Evolutionary conservation across 202 grass and related monocot genomes (phyloP), one percentile per base, ranked within the genome.

Genomic region (Elaeis oleifera): DNA sequence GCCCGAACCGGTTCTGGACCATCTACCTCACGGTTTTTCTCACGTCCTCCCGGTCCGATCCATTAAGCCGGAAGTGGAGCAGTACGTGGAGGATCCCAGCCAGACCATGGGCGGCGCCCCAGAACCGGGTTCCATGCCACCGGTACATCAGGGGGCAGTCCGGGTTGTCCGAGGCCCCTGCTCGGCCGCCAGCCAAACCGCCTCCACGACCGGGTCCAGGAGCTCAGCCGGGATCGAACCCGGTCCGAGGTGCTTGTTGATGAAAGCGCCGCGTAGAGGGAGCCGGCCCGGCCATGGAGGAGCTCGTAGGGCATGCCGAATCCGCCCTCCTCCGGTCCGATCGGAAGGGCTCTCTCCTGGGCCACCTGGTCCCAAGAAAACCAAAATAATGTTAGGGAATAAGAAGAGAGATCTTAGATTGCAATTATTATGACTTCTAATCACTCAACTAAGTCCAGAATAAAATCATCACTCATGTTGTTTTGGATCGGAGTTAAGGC

Each of bases 281-380:
- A 65, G 53, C 71, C 71, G 9, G 60, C 71, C 32, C 60, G 59
- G 4, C 71, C 71, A 36, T 74, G 60, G 21, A 74, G 63, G n/a
- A 74, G 71, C n/a, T 64, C 71, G 28, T 74, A 74, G 51, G 71
- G 63, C 28, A 74, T 64, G 18, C 71, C 71, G 14, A 74, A 65
- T 13, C 60, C 60, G 5, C 71, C 71, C 18, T 74, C 71, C 71
- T 74, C 71, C n/a, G 60, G 39, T 6, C 71, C 71, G n/a, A 54
- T 60, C 53, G 71, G 54, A 15, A 74, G 60, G 29, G 60, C 55
- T 52, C 51, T 50, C 19, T 74, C 60, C 54, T 18, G 50, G 53
- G 71, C 71, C 23, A 74, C 71, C 71, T 74, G 51, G 18, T 24
- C 16, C 23, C 26, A 26, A 50, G 6, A 36, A 36, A 36, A 36